Base-by-base conservation (phyloP, 2,329 filamentous ascomycete genomes). In the Exutisphaerella laricina region DNA sequence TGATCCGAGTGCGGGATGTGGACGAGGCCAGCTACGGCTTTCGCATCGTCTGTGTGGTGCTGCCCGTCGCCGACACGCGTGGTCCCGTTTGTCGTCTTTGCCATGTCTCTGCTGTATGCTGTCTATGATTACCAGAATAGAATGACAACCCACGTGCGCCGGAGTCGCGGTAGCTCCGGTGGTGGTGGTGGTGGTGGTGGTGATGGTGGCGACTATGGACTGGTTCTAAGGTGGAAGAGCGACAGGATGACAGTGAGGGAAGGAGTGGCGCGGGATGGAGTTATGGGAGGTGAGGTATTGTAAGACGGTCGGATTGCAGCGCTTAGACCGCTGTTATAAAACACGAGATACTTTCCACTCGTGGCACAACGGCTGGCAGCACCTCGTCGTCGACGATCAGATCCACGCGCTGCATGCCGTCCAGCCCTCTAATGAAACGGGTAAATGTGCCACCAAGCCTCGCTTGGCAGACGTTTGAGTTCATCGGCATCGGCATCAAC, bases 1-100 rank as follows among this genome's bases (percentile, higher is more conserved):
- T 45, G 29, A 28, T 42, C 40, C 34, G 17, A 46, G 6, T 47
- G 46, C 14, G 26, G 22, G 8, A 41, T 45, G 41, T 49, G 46
- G 34, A 42, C 31, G 13, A 47, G 42, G 31, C 45, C 46, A 26
- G 40, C 29, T 26, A 21, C 20, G 8, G 17, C 18, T 20, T 35
- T 35, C 9, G 17, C 20, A 12, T 22, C 3, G 9, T 35, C 33
- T 9, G n/a, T 12, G 14, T 13, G 20, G n/a, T 35, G 33, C 33
- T 35, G 16, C 17, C 17, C 13, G 8, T 17, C 13, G 9, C 17
- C 23, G 2, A 23, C 17, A 20, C 18, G 33, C 10, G 33, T 35
- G 9, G 17, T 23, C 17, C 33, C 33, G 23, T 35, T 20, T 8
- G 12, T 20, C 8, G 21, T 35, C 17, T 4, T 35, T 20, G 33